Percentiles rank a stretch among this genome's conserved stretches.
These are phyloP conservation scores for Pichia sp. DNA, from an alignment of 1,139 yeast genomes.

Conservation along the genomic window DNA sequence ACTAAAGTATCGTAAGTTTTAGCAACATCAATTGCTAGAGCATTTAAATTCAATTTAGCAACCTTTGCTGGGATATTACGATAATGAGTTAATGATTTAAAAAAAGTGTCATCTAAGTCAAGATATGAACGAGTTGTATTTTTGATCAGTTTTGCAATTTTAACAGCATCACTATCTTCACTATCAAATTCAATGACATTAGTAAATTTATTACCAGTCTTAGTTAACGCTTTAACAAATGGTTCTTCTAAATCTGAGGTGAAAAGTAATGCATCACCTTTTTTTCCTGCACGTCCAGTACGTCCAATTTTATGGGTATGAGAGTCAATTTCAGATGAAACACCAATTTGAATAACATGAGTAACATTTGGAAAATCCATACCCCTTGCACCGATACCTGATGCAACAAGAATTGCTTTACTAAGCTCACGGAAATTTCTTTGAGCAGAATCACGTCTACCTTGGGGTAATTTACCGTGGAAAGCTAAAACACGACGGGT, in stretches of 20 bases:
- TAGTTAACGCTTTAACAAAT: constrained; percentile 39
- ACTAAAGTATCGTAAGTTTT: constrained; percentile 11
- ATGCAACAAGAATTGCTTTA: constrained; percentile 63
- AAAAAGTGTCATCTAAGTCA: constrained; percentile 26
- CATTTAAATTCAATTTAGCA: constrained; percentile 20
- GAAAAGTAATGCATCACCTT: constrained; percentile 60
- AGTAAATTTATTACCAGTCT: constrained; percentile 46
- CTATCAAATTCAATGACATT: constrained; percentile 27
- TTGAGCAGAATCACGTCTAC: constrained; percentile 53
- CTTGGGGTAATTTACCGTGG: constrained; percentile 71
- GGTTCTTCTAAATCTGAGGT: constrained; percentile 42
- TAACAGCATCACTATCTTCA: constrained; percentile 12
- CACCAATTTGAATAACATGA: constrained; percentile 73
- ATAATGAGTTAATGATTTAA: constrained; percentile 34
- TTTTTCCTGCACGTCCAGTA: constrained; percentile 89
- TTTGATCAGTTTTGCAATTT: constrained; percentile 28
- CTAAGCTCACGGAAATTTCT: constrained; percentile 44
- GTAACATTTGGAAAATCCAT: constrained; percentile 86
- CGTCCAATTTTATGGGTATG: constrained; percentile 94
- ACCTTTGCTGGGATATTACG: constrained; percentile 25
- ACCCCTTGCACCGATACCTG: constrained; percentile 96
- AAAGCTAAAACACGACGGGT: constrained; percentile 30
- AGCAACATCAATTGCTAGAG: constrained; percentile 19
- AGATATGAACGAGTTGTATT: constrained; percentile 22
- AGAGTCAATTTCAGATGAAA: constrained; percentile 67